Percentiles rank a stretch among this genome's conserved stretches.
Evolutionary conservation across 2,329 filamentous ascomycete genomes (phyloP).

Genomic region (Blastomyces silverae): DNA sequence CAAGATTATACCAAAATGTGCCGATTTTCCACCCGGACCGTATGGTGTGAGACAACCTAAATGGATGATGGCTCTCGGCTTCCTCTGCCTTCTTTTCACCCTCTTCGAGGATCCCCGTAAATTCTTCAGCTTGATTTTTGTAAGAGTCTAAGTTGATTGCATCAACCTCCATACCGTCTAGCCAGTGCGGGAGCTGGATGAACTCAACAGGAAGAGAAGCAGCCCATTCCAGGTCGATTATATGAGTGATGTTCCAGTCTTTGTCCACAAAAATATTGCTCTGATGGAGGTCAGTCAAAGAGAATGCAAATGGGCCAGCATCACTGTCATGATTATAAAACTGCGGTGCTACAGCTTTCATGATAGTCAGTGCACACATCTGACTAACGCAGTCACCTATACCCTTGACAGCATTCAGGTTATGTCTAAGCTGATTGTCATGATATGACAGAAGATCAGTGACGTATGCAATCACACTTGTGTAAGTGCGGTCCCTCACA

Average conservation of each 20-base stretch:
- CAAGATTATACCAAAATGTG: conserved; percentile 14
- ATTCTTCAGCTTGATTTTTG: conserved; percentile 13
- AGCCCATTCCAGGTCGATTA: conserved; percentile 34
- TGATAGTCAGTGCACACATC: conserved; percentile 21
- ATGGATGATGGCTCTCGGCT: conserved; percentile 28
- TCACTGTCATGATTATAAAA: conserved; percentile 28
- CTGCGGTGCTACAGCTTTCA: conserved; percentile 26
- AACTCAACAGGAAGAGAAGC: conserved; percentile 30
- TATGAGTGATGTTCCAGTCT: conserved; percentile 30
- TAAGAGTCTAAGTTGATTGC: conserved; percentile 17
- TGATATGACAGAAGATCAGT: conserved; percentile 24
- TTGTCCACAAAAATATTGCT: conserved; percentile 34
- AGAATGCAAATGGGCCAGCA: conserved; percentile 31
- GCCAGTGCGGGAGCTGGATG: conserved; percentile 27
- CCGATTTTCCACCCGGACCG: not conserved
- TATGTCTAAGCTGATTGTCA: conserved; percentile 24
- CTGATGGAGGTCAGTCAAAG: conserved; percentile 30
- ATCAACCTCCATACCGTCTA: conserved; percentile 22
- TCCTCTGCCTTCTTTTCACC: conserved; percentile 22
- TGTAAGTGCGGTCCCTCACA: conserved; percentile 23
- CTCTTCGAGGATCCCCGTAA: conserved; percentile 13
- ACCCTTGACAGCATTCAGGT: conserved; percentile 23
- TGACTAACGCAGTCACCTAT: conserved; percentile 16
- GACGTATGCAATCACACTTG: conserved; percentile 25
- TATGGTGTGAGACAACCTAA: conserved; percentile 13